Percentiles rank a stretch among this genome's conserved stretches.
These are phyloP conservation scores for Podila epigama DNA, from an alignment of 192 early-diverging fungal species.

Conservation along the genomic window DNA sequence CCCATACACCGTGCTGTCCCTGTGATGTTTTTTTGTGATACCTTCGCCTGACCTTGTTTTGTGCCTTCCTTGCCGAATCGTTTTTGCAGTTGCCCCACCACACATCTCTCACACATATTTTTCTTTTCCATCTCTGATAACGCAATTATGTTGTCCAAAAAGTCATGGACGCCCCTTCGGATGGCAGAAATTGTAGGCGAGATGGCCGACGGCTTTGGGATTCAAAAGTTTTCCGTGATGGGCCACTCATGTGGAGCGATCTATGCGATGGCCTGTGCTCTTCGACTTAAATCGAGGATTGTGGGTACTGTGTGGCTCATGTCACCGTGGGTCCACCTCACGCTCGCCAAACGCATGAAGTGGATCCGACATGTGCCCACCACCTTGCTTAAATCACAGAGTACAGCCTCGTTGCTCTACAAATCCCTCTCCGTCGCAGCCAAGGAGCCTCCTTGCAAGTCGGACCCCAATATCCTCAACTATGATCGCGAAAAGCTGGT, in stretches of 20 bases:
- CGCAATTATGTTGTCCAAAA: neutral
- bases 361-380: conserved; percentile 53
- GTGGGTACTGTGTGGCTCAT: conserved; percentile 53
- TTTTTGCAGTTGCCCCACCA: neutral
- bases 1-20: too few species aligned
- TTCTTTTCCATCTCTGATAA: neutral
- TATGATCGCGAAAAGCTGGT: conserved; percentile 50
- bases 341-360: conserved; percentile 52
- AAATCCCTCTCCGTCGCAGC: conserved; percentile 45
- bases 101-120: neutral
- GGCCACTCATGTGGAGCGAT: conserved; percentile 53
- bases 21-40: conserved; percentile 1
- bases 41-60: too few species aligned
- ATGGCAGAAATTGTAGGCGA: conserved; percentile 53
- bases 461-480: conserved; percentile 41
- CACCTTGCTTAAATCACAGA: conserved; percentile 40
- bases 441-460: conserved; percentile 37
- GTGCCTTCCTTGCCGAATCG: too few species aligned
- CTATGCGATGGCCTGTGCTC: conserved; percentile 53
- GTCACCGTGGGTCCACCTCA: conserved; percentile 52
- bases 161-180: conserved; percentile 23
- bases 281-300: conserved; percentile 40
- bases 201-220: conserved; percentile 49
- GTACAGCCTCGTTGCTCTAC: conserved; percentile 31
- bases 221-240: conserved; percentile 53